These are phyloP conservation scores for Funneliformis geosporum DNA, from an alignment of 192 early-diverging fungal genomes.

Conservation along the genomic window DNA sequence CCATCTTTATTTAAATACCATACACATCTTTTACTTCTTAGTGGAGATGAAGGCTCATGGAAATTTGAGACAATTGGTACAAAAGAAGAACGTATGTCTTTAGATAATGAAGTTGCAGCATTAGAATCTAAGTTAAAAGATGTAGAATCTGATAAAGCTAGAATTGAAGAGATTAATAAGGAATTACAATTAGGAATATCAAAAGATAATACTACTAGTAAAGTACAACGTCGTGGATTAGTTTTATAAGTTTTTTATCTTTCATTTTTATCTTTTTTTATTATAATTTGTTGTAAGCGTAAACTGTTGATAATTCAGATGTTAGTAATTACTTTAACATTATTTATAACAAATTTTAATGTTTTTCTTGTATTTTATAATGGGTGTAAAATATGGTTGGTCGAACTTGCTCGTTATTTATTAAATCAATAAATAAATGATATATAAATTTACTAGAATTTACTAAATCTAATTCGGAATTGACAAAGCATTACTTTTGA, in stretches of 20 bases:
- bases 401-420: too few relatives aligned
- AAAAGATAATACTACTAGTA: slow-evolving; percentile 33
- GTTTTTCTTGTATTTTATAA: too few relatives aligned
- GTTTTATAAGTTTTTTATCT: background rate
- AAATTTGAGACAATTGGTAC: slow-evolving; percentile 78
- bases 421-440: too few relatives aligned
- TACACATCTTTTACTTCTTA: slow-evolving; percentile 85
- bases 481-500: too few relatives aligned
- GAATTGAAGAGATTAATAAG: slow-evolving; percentile 53
- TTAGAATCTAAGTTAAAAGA: slow-evolving; percentile 60
- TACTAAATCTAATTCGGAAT: too few relatives aligned
- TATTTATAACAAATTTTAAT: too few relatives aligned
- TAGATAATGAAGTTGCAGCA: slow-evolving; percentile 84
- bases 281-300: too few relatives aligned
- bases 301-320: too few relatives aligned
- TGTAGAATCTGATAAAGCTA: slow-evolving; percentile 47
- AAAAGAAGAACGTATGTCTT: slow-evolving; percentile 75
- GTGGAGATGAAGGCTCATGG: slow-evolving; percentile 88
- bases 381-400: too few relatives aligned
- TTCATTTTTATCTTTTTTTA: background rate
- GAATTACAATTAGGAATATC: slow-evolving; percentile 53
- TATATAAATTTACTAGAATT: too few relatives aligned
- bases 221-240: slow-evolving; percentile 39
- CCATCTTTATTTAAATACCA: slow-evolving; percentile 96
- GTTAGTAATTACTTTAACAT: too few relatives aligned